Conservation (phyloP, 768 basidiomycete genomes). For the Agaricus subrufescens region DNA sequence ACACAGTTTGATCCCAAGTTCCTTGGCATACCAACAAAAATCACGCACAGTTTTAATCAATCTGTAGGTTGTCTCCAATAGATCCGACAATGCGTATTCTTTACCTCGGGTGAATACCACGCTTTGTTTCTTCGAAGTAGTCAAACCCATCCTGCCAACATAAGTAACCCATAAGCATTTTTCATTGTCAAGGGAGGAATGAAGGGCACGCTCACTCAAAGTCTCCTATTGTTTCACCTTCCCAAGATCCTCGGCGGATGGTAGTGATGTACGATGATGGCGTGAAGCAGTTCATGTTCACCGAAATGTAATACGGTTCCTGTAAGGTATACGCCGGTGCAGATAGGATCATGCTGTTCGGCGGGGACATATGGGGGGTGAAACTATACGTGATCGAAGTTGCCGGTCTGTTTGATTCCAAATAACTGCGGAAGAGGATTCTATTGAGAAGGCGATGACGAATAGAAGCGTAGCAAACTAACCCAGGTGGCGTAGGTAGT, state of each 20-base stretch:
- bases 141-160: constrained; percentile 7
- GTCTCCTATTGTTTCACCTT: constrained; percentile 41
- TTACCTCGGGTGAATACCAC: constrained; percentile 6
- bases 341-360: constrained; percentile 34
- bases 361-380: constrained; percentile 26
- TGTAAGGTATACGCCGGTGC: constrained; percentile 23
- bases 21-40: not conserved
- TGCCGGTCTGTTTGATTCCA: constrained; percentile 21
- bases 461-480: constrained; percentile 1
- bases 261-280: constrained; percentile 44
- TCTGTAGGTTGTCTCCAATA: constrained; percentile 5
- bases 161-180: not conserved
- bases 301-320: constrained; percentile 39
- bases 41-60: constrained; percentile 4
- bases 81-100: constrained; percentile 5
- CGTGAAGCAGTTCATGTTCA: constrained; percentile 45
- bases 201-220: constrained; percentile 34
- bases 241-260: constrained; percentile 32
- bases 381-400: constrained; percentile 35
- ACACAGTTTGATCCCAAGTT: not conserved
- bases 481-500: constrained; percentile 24
- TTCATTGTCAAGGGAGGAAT: too few species aligned
- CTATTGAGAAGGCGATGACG: not conserved
- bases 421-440: constrained; percentile 16
- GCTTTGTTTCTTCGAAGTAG: constrained; percentile 5